phyloP scores from a whole-genome alignment of 2,329 filamentous ascomycete genomes.

The Aspergillus proliferans region DNA sequence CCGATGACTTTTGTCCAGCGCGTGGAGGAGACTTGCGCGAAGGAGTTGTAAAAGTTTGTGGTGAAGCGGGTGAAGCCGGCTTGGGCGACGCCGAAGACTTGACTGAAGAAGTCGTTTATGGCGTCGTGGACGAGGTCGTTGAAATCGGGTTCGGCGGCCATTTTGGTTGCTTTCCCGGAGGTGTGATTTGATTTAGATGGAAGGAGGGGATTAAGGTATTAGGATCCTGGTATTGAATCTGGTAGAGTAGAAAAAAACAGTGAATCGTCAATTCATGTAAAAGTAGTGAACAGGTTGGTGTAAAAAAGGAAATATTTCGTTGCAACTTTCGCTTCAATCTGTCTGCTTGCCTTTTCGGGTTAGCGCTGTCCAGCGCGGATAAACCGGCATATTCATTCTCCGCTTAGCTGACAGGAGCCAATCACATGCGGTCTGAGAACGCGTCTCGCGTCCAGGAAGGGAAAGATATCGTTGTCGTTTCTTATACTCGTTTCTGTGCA shows the following conservation, averaged over 20 bases:
- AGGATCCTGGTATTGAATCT: no score
- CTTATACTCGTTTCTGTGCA: neutral
- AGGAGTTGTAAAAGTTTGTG: slow-evolving; percentile 37
- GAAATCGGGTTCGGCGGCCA: slow-evolving; percentile 18
- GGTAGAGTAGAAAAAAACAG: neutral
- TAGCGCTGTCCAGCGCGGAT: slow-evolving; percentile 7
- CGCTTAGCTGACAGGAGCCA: slow-evolving; percentile 1
- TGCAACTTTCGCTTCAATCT: neutral
- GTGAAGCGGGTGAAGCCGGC: slow-evolving; percentile 24
- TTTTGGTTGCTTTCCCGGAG: slow-evolving; percentile 6
- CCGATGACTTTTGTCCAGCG: slow-evolving; percentile 62
- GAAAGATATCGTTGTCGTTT: neutral
- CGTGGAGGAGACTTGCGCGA: slow-evolving; percentile 37
- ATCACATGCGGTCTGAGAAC: slow-evolving; percentile 6
- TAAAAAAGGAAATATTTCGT: neutral
- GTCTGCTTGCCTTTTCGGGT: slow-evolving; percentile 6
- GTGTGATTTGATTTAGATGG: neutral
- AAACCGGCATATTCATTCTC: slow-evolving; percentile 1
- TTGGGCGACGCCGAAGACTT: slow-evolving; percentile 22
- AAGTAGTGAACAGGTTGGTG: neutral
- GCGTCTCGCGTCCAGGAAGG: neutral
- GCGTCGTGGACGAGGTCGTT: slow-evolving; percentile 19
- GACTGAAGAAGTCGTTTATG: slow-evolving; percentile 24
- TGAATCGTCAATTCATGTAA: neutral
- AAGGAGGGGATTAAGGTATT: neutral